phyloP scores from a whole-genome alignment of 164 flowering plant genomes.

The Vitis cinerea region DNA sequence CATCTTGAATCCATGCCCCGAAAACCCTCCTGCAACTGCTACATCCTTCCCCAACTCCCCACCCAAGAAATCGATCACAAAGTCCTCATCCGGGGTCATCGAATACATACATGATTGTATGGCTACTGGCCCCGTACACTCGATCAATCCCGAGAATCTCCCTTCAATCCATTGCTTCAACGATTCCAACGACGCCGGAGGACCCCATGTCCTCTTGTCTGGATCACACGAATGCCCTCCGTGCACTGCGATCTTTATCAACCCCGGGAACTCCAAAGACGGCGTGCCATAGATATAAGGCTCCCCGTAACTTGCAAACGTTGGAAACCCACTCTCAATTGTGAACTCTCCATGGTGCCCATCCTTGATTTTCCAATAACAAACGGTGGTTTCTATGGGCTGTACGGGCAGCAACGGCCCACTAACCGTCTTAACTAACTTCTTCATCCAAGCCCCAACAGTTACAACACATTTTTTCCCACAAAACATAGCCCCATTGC shows the following conservation, averaged over 20 bases:
- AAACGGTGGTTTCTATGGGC: constrained; percentile 70
- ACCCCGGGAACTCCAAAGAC: constrained; percentile 76
- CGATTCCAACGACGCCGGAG: constrained; percentile 11
- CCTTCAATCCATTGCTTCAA: constrained; percentile 51
- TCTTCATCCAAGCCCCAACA: constrained; percentile 74
- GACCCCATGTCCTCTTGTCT: constrained; percentile 63
- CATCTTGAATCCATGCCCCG: constrained; percentile 99
- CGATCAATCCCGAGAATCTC: constrained; percentile 48
- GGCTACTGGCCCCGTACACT: constrained; percentile 40
- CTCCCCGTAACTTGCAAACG: constrained; percentile 73
- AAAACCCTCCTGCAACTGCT: constrained; percentile 85
- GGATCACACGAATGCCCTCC: constrained; percentile 81
- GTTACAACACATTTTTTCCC: constrained; percentile 80
- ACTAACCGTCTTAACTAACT: constrained; percentile 47
- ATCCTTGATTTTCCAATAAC: constrained; percentile 77
- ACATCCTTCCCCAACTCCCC: constrained; percentile 82
- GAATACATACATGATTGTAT: constrained; percentile 84
- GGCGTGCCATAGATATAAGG: constrained; percentile 88
- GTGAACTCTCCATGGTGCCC: constrained; percentile 46
- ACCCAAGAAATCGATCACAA: constrained; percentile 79
- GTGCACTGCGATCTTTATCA: constrained; percentile 76
- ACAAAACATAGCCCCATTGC: constrained; percentile 38
- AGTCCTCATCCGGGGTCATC: constrained; percentile 92
- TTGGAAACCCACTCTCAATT: constrained; percentile 56
- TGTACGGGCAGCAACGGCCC: constrained; percentile 60